A percentile compares a stretch with the other conserved stretches of the same genome.
Conservation (phyloP, 1,284 basidiomycete genomes). For the Volvariella surrecta region DNA sequence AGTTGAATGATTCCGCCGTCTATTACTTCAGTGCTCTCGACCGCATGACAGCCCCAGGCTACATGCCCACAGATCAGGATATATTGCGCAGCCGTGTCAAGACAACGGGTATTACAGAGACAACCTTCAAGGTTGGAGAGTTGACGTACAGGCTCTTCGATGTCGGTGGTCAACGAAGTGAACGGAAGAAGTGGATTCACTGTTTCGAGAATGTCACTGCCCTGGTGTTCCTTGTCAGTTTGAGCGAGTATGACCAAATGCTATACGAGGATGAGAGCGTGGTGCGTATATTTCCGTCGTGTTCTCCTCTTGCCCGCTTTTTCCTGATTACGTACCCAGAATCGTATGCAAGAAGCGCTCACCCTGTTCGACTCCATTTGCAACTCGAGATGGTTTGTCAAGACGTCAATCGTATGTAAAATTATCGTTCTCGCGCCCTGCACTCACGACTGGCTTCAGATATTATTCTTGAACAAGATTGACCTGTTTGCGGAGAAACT, state of each 20-base stretch:
- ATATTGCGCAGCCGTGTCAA: conserved; percentile 93
- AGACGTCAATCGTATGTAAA: conserved; percentile 71
- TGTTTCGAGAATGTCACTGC: conserved; percentile 97
- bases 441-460: conserved; percentile 30
- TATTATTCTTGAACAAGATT: conserved; percentile 92
- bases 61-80: conserved; percentile 90
- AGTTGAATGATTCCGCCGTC: conserved; percentile 92
- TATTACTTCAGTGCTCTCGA: conserved; percentile 95
- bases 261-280: conserved; percentile 90
- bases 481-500: conserved; percentile 95
- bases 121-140: conserved; percentile 88
- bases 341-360: conserved; percentile 95
- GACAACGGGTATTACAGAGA: conserved; percentile 96
- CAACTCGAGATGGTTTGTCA: conserved; percentile 92
- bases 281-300: conserved; percentile 39
- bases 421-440: conserved; percentile 2
- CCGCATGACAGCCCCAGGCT: conserved; percentile 70
- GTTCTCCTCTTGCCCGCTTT: conserved; percentile 4
- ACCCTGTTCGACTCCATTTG: conserved; percentile 96
- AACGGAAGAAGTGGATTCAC: conserved; percentile 94
- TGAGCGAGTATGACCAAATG: conserved; percentile 95
- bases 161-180: conserved; percentile 91
- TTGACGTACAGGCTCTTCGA: conserved; percentile 91
- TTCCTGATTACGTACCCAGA: conserved; percentile 33
- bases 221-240: conserved; percentile 86